Evolutionary conservation across 495 filamentous ascomycete genomes (phyloP).

Genomic region (Hypomontagnella monticulosa): DNA sequence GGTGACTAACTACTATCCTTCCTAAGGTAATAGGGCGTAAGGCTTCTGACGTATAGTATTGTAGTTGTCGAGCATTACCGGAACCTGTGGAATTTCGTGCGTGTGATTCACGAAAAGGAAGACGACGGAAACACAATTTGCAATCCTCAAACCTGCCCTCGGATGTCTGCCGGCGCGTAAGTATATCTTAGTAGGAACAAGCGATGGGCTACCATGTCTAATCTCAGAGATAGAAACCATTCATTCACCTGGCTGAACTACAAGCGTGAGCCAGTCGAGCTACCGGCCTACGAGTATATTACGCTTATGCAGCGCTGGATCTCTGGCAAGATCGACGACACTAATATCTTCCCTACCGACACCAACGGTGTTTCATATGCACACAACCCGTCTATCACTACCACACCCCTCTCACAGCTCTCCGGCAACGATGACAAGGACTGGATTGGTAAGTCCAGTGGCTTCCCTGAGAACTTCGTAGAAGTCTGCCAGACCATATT

Average conservation of each 20-base stretch:
- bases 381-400: slow-evolving; percentile 64
- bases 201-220: slow-evolving; percentile 15
- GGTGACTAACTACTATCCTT: slow-evolving; percentile 60
- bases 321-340: slow-evolving; percentile 87
- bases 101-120: slow-evolving; percentile 82
- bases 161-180: slow-evolving; percentile 91
- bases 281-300: slow-evolving; percentile 87
- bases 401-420: slow-evolving; percentile 68
- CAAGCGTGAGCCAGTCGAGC: slow-evolving; percentile 69
- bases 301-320: slow-evolving; percentile 94
- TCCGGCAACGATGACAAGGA: slow-evolving; percentile 67
- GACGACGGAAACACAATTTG: slow-evolving; percentile 77
- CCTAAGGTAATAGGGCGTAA: background rate
- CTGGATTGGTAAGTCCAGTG: slow-evolving; percentile 88
- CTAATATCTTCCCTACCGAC: slow-evolving; percentile 85
- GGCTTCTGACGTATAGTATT: slow-evolving; percentile 35
- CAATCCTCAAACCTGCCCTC: slow-evolving; percentile 82
- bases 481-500: slow-evolving; percentile 89
- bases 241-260: slow-evolving; percentile 91
- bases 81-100: slow-evolving; percentile 82
- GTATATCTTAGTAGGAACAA: slow-evolving; percentile 48
- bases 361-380: slow-evolving; percentile 65
- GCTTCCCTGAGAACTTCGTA: slow-evolving; percentile 87
- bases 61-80: slow-evolving; percentile 91
- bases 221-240: slow-evolving; percentile 65